Evolutionary conservation across 2,329 filamentous ascomycete species (phyloP), one percentile per base, ranked within the genome.

Genomic region (Chalaropsis ovoidea): DNA sequence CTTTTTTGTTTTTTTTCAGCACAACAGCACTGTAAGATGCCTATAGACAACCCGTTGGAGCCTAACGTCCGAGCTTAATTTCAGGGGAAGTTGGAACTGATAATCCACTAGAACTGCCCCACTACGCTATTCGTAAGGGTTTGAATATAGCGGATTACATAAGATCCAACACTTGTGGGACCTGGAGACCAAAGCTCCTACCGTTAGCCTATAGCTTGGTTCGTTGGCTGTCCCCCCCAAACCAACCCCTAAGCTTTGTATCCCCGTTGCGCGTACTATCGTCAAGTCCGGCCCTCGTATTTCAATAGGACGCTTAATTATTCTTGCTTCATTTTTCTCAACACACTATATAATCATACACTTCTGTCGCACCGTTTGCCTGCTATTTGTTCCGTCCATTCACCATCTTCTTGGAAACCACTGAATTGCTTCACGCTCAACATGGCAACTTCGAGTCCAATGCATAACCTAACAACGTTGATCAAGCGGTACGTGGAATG

Each of bases 391-490:
- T 27, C 15, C 47, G 22, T 52, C 15, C 22, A 5, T 15, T 11
- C 10, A 27, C 19, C 15, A 11, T 52, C 22, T 52, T 24, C n/a
- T 52, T 15, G 1, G 15, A 13, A 27, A 4, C 10, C 22, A 4
- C 47, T 24, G 11, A 13, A 52, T 52, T 15, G 11, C 24, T 27
- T 35, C 8, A 41, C 49, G 22, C 19, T 60, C 70, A 76, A 68
- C 69, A 92, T 92, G 88, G 84, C 87, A 70, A 85, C 86, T 70
- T 79, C 85, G 69, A 89, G 83, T 77, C 89, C 91, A 72, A 96
- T 97, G 90, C 87, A 97, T 78, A 97, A 96, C 75, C 80, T 99
- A 69, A 95, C 91, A 43, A 99, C 94, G 65, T 84, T 99, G 73
- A 96, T 99, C 80, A 99, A 99, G 83, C 86, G 94, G 94, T 97